Conservation (phyloP, 805 yeast species). For the Peterozyma xylosa region DNA sequence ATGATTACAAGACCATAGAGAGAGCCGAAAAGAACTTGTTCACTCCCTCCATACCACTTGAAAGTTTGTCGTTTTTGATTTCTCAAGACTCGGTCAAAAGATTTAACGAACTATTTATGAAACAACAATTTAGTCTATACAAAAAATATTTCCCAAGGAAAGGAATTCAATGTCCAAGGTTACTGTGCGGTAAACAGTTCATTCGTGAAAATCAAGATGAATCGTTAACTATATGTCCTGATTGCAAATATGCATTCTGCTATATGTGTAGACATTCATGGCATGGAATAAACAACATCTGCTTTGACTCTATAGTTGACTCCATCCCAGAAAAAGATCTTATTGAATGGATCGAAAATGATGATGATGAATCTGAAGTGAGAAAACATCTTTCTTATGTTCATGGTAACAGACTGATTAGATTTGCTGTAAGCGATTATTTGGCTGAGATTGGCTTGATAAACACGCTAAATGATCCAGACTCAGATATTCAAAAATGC, state of each 20-base stretch:
- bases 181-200: conserved; percentile 34
- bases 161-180: conserved; percentile 43
- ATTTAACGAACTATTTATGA: conserved; percentile 29
- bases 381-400: conserved; percentile 19
- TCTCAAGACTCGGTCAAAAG: conserved; percentile 22
- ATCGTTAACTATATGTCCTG: conserved; percentile 37
- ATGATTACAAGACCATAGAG: conserved; percentile 15
- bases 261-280: conserved; percentile 49
- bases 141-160: conserved; percentile 37
- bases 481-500: conserved; percentile 36
- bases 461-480: conserved; percentile 31
- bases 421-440: conserved; percentile 34
- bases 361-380: conserved; percentile 23
- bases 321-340: conserved; percentile 30
- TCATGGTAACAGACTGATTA: conserved; percentile 38
- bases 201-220: conserved; percentile 39
- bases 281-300: conserved; percentile 47
- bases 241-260: conserved; percentile 49
- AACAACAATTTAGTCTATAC: conserved; percentile 33
- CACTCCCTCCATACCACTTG: conserved; percentile 29
- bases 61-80: conserved; percentile 25
- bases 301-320: conserved; percentile 28
- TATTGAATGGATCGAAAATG: conserved; percentile 23
- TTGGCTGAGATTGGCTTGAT: conserved; percentile 39
- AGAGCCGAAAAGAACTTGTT: conserved; percentile 30